phyloP scores from a whole-genome alignment of 352 stramenopile genomes.

The Phytopythium helicoides region DNA sequence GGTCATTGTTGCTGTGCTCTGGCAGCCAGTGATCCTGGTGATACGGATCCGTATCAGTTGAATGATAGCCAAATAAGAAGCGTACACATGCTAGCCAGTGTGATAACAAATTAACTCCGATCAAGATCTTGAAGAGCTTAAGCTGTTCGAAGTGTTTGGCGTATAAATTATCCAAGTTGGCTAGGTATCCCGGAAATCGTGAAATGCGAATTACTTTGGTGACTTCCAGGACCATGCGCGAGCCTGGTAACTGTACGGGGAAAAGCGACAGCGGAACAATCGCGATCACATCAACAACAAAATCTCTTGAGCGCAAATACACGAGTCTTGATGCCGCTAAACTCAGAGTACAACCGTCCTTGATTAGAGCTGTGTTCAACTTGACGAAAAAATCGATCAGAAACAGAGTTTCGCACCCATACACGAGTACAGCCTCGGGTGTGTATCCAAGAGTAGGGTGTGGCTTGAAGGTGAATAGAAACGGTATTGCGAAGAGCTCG shows the following conservation, averaged over 20 bases:
- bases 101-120: slow-evolving; percentile 32
- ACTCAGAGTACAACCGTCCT: slow-evolving; percentile 34
- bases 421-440: slow-evolving; percentile 24
- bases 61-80: slow-evolving; percentile 41
- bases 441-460: slow-evolving; percentile 1
- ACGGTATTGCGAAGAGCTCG: slow-evolving; percentile 46
- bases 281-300: slow-evolving; percentile 38
- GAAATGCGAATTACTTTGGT: slow-evolving; percentile 36
- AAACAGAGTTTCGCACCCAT: slow-evolving; percentile 44
- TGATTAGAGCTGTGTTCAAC: slow-evolving; percentile 50
- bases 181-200: slow-evolving; percentile 36
- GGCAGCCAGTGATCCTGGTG: slow-evolving; percentile 41
- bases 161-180: slow-evolving; percentile 51
- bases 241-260: slow-evolving; percentile 6
- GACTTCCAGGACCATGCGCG: slow-evolving; percentile 32
- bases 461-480: slow-evolving; percentile 45
- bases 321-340: slow-evolving; percentile 16
- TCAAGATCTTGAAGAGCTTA: slow-evolving; percentile 50
- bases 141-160: slow-evolving; percentile 50
- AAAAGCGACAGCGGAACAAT: slow-evolving; percentile 35
- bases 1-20: not conserved
- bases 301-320: slow-evolving; percentile 51
- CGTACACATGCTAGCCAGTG: slow-evolving; percentile 49
- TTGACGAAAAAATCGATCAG: slow-evolving; percentile 51
- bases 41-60: slow-evolving; percentile 11